phyloP scores from a whole-genome alignment of 1,284 basidiomycete species.

The Trametes polyzona region DNA sequence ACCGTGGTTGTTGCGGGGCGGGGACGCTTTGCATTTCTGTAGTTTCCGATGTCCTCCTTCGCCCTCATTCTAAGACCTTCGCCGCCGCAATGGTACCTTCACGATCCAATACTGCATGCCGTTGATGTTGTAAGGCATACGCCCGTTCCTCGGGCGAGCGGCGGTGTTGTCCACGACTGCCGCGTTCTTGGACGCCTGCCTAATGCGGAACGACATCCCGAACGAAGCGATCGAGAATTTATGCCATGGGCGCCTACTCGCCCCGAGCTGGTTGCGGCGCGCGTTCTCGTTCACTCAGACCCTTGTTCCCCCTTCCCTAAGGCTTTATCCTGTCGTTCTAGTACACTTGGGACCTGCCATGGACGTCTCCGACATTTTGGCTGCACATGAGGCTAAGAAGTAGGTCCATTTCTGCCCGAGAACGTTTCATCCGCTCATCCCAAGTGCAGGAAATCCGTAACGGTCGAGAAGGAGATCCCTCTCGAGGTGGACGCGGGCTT shows the following conservation, averaged over 20 bases:
- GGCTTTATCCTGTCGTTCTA: not conserved
- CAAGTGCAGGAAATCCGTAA: slow-evolving; percentile 59
- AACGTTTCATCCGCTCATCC: not conserved
- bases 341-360: slow-evolving; percentile 47
- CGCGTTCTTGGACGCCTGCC: slow-evolving; percentile 13
- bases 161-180: too few species aligned
- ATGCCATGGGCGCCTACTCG: not conserved
- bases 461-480: slow-evolving; percentile 80
- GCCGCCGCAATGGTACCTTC: too few species aligned
- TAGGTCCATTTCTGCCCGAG: slow-evolving; percentile 33
- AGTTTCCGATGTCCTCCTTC: too few species aligned
- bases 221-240: slow-evolving; percentile 17
- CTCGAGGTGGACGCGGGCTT: slow-evolving; percentile 85
- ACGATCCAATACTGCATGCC: not conserved
- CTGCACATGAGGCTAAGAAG: slow-evolving; percentile 71
- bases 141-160: too few species aligned
- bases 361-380: slow-evolving; percentile 82
- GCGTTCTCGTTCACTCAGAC: not conserved
- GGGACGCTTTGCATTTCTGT: too few species aligned
- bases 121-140: too few species aligned
- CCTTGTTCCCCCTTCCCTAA: not conserved
- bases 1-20: too few species aligned
- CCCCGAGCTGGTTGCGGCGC: not conserved
- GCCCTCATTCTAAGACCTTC: too few species aligned
- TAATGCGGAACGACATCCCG: not conserved